These are phyloP conservation scores for Boletus rubescentipes DNA, from an alignment of 768 basidiomycete genomes.

Conservation along the genomic window DNA sequence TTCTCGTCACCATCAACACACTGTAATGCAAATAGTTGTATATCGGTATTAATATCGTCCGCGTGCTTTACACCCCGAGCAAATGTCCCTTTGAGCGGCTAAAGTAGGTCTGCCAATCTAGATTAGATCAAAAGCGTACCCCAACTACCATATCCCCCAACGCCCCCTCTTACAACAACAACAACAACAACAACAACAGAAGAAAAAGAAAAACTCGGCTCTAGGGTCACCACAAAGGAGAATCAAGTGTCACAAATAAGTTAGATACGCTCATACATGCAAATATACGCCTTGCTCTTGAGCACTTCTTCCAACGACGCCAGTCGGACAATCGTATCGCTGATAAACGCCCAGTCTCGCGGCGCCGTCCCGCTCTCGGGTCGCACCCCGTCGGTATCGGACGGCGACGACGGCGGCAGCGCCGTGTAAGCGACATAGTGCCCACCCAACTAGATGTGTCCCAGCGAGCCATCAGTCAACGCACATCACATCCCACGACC, in stretches of 20 bases:
- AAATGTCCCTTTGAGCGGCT: too few species aligned
- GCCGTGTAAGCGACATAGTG: constrained; percentile 89
- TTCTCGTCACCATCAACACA: too few species aligned
- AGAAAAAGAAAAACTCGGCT: too few species aligned
- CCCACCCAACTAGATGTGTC: constrained; percentile 72
- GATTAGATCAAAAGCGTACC: constrained; percentile 4
- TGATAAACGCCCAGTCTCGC: constrained; percentile 89
- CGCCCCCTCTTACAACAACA: too few species aligned
- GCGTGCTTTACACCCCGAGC: too few species aligned
- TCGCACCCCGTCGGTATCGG: constrained; percentile 7
- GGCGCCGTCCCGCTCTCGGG: constrained; percentile 13
- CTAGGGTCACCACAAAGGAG: not conserved
- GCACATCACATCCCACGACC: not conserved
- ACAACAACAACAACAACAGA: too few species aligned
- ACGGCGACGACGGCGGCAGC: constrained; percentile 45
- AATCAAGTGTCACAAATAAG: constrained; percentile 7
- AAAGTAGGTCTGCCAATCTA: too few species aligned
- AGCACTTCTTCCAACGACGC: constrained; percentile 86
- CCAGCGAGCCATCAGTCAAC: too few species aligned
- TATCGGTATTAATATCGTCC: too few species aligned
- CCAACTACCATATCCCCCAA: too few species aligned
- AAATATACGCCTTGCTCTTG: constrained; percentile 88
- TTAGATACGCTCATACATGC: constrained; percentile 83
- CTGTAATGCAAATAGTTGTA: too few species aligned
- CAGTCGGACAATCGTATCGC: constrained; percentile 82